Evolutionary conservation across 139 green algal genomes (phyloP), one percentile per base, ranked within the genome.

Genomic region (Micractinium conductrix): DNA sequence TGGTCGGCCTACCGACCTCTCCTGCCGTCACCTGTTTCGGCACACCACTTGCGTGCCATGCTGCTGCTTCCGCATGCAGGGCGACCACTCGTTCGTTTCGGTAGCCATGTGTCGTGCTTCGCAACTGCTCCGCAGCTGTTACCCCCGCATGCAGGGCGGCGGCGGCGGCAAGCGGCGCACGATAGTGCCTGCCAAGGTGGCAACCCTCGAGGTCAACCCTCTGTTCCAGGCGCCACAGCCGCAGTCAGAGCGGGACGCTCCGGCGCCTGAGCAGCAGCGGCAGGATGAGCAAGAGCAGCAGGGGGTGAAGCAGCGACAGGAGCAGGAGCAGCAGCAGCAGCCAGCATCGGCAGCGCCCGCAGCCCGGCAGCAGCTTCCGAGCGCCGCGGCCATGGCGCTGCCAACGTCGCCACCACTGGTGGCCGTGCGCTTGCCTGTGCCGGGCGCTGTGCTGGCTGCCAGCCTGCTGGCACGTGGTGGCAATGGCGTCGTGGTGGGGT

Each of bases 181-280:
- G 4, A 85, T 85, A 17, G 80, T 70, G 42, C 80, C 80, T 55
- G 80, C 80, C 67, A 85, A 79, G 16, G 65, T 85, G 45, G 45
- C 53, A 44, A 53, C 21, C 62, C 9, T 75, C 12, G 62, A 84
- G 6, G 44, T 58, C 22, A 63, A 85, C 37, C 80, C 68, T 4
- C 4, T 60, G 8, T 78, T 75, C 48, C 80, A 79, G 48, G 37
- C 60, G 80, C 48, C 83, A 17, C 63, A 87, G 58, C 83, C 50
- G 1, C n/a, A 65, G 24, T n/a, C 38, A 5, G 14, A 24, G 68
- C 68, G 2, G 21, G 68, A 1, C 2, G 35, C 45, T 33, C 26
- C 2, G 68, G n/a, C 5, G 35, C 12, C 68, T 45, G 43, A 24
- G 71, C 17, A 55, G 72, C 26, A 19, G 16, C 35, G 50, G 50